Base-by-base conservation (phyloP, 1,284 basidiomycete species). In the Cutaneotrichosporon curvatum region DNA sequence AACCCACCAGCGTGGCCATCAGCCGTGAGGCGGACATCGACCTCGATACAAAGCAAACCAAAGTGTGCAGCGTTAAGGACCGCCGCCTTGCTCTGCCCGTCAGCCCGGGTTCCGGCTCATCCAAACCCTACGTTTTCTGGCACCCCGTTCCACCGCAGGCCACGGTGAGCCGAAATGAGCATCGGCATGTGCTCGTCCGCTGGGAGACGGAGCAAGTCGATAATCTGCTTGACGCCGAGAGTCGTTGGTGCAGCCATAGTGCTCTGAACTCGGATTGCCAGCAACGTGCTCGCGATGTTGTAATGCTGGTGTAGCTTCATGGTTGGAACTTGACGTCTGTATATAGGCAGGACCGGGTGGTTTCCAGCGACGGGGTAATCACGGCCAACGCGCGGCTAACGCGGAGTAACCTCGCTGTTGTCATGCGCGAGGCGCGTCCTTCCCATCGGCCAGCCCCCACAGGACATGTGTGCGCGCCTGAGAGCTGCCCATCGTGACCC, bases 91-190 rank as follows among this genome's bases (percentile, higher is more conserved):
- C 41, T 43, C 41, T 43, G 34, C 16, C n/a, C 4, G 41, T 35
- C 16, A 35, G 23, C 12, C 4, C 23, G n/a, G n/a, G n/a, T n/a
- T n/a, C n/a, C n/a, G 2, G 33, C 33, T 34, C n/a, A n/a, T 25
- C 7, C 20, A 12, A 4, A 11, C 31, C 41, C 3, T 15, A 43
- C 41, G 19, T 43, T 43, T 22, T 43, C 41, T 4, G 41, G 19
- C n/a, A 35, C 34, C 12, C 41, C 41, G 41, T 43, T 23, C 41
- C 41, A 43, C 16, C 41, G 41, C 16, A 43, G 34, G 3, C 41
- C 41, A 33, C 41, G 41, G 41, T 43, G 41, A 4, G 41, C 32
- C 2, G 41, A 43, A 6, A 43, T 20, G 33, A 43, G 41, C 14
- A 36, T 16, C 12, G 10, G 18, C n/a, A n/a, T n/a, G 4, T n/a